Percentiles rank a stretch among this genome's conserved stretches.
phyloP scores from a whole-genome alignment of 306 rosid genomes.

The Sesbania bispinosa region DNA sequence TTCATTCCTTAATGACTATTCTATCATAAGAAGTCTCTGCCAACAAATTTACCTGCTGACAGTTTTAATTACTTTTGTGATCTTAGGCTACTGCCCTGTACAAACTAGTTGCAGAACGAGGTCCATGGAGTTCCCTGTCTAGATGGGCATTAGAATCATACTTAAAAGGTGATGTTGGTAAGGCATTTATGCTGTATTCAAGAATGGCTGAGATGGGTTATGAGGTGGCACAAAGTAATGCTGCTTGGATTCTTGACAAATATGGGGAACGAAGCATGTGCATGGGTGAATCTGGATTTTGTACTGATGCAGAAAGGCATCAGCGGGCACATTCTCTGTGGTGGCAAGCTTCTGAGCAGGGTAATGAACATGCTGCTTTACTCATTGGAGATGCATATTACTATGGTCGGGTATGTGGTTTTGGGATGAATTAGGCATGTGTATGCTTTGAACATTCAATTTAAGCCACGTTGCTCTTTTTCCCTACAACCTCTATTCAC shows the following conservation, averaged over 20 bases:
- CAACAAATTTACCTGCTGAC: conserved; percentile 1
- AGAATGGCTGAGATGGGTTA: conserved; percentile 99
- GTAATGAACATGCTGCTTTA: conserved; percentile 97
- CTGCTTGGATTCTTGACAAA: conserved; percentile 99
- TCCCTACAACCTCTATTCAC: not conserved
- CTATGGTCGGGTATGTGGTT: conserved; percentile 90
- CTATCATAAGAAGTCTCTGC: not conserved
- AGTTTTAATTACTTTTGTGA: conserved; percentile 13
- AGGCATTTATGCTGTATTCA: conserved; percentile 83
- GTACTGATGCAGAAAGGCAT: conserved; percentile 87
- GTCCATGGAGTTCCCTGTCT: conserved; percentile 98
- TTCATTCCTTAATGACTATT: not conserved
- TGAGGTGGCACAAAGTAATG: conserved; percentile 98
- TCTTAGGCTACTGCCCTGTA: conserved; percentile 86
- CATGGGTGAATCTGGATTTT: conserved; percentile 85
- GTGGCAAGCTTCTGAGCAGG: conserved; percentile 99
- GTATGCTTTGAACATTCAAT: not conserved
- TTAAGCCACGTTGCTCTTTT: conserved; percentile 15
- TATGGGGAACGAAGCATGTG: conserved; percentile 94
- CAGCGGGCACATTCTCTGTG: conserved; percentile 93
- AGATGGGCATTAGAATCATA: conserved; percentile 98
- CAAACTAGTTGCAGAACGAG: conserved; percentile 95
- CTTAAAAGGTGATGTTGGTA: conserved; percentile 88
- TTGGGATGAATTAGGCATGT: conserved; percentile 12
- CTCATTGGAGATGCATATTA: conserved; percentile 96